Base-by-base conservation (phyloP, 768 basidiomycete species). In the Tephrocybe rancida region DNA sequence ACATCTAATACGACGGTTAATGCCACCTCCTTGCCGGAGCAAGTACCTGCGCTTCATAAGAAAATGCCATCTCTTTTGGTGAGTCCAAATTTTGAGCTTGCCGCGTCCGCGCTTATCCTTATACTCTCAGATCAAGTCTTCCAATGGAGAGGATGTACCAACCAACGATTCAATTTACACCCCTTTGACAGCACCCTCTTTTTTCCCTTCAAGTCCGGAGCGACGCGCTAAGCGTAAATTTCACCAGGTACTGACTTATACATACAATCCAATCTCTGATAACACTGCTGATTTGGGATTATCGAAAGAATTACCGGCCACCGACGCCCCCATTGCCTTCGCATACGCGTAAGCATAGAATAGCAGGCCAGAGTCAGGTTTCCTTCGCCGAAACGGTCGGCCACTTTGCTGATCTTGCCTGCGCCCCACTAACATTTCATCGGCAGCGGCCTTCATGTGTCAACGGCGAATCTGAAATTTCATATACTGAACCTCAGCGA, bases 271-370 rank as follows among this genome's bases (percentile, higher is more conserved):
- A 4, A 25, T 34, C 18, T 22, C 21, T 19, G 3, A 22, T 19
- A 25, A 29, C 22, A 32, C 24, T 56, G 47, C 51, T 42, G 37
- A 27, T 35, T 61, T 16, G 27, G 18, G 5, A 16, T 11, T n/a
- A 24, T 18, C 14, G 44, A 3, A 50, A 83, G 83, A 66, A 72
- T 29, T 84, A 81, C 63, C 76, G 83, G n/a, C 81, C 83, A 39
- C 83, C 83, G 4, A 84, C 83, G 1, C 83, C 83, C 2, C 83
- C 83, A 24, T 66, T 82, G 22, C 75, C 73, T 18, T 26, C 68
- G 27, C 54, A 63, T 29, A 67, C 70, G 41, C 72, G 70, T 59
- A 72, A 70, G 62, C 69, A 64, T 26, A 68, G 65, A 43, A 66
- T 64, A n/a, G 44, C 34, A 52, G 35, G n/a, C 54, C 59, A 60